Evolutionary conservation across 2,329 filamentous ascomycete genomes (phyloP).

Genomic region (Fusarium nygamai): DNA sequence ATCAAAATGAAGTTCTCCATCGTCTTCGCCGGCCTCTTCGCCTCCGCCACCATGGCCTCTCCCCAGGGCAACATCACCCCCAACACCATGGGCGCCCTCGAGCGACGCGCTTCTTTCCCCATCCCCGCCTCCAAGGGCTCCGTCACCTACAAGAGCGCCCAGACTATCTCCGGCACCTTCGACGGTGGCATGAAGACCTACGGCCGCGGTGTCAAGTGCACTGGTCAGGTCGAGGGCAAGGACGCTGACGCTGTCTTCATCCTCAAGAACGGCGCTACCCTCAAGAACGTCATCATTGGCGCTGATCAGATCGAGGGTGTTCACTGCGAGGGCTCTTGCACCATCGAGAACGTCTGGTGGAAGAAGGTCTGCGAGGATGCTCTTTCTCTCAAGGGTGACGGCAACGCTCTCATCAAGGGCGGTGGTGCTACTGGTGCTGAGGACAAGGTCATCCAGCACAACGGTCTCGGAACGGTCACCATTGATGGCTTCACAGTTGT

Average conservation of each 20-base stretch:
- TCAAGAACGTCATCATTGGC: conserved; percentile 39
- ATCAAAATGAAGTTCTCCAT: conserved; percentile 42
- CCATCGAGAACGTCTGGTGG: conserved; percentile 40
- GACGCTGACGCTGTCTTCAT: conserved; percentile 35
- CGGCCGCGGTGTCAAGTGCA: conserved; percentile 37
- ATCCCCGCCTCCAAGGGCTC: conserved; percentile 40
- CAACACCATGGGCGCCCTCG: conserved; percentile 41
- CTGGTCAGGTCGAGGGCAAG: conserved; percentile 28
- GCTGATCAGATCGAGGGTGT: conserved; percentile 37
- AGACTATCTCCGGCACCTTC: conserved; percentile 27
- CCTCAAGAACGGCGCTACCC: conserved; percentile 38
- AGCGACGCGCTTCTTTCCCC: conserved; percentile 39
- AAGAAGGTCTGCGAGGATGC: conserved; percentile 40
- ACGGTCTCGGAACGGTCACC: conserved; percentile 39
- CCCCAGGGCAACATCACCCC: conserved; percentile 39
- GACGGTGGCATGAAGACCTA: conserved; percentile 40
- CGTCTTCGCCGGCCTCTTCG: conserved; percentile 35
- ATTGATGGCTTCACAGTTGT: conserved; percentile 40
- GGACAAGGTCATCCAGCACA: conserved; percentile 42
- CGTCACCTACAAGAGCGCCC: conserved; percentile 37
- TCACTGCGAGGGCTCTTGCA: conserved; percentile 38
- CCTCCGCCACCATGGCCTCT: conserved; percentile 31
- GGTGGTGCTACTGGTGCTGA: conserved; percentile 37
- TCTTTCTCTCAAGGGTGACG: conserved; percentile 35
- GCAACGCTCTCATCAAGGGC: conserved; percentile 33